Evolutionary conservation across 108 stramenopile species (phyloP).

Genomic region (Seminavis robusta): DNA sequence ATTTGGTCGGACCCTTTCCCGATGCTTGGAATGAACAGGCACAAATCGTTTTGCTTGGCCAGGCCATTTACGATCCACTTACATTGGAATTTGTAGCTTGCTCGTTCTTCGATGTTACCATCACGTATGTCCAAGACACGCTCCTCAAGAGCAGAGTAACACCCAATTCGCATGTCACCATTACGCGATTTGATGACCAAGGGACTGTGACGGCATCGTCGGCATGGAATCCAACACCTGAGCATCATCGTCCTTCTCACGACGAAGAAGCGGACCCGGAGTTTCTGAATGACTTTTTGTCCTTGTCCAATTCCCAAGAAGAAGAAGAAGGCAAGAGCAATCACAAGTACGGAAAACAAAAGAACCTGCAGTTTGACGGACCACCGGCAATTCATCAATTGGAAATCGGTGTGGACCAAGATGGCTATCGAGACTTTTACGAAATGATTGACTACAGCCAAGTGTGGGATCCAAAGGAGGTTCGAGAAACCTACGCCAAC

Average conservation of each 20-base stretch:
- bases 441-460: conserved; percentile 12
- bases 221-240: conserved; percentile 1
- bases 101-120: conserved; percentile 28
- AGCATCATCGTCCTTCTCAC: background rate
- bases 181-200: too few relatives aligned
- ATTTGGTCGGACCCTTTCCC: conserved; percentile 18
- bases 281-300: too few relatives aligned
- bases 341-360: too few relatives aligned
- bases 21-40: conserved; percentile 28
- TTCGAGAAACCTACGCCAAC: conserved; percentile 13
- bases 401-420: conserved; percentile 8
- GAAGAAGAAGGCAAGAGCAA: too few relatives aligned
- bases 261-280: conserved; percentile 5
- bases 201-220: conserved; percentile 17
- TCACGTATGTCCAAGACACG: too few relatives aligned
- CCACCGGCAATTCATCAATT: too few relatives aligned
- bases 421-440: conserved; percentile 9
- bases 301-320: too few relatives aligned
- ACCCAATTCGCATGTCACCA: too few relatives aligned
- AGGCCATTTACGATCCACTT: conserved; percentile 31
- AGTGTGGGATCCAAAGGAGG: conserved; percentile 21
- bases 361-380: too few relatives aligned
- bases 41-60: conserved; percentile 23
- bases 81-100: conserved; percentile 41
- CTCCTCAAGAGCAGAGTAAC: too few relatives aligned